Base-by-base conservation (phyloP, 2,329 filamentous ascomycete species). In the Cephalotrichum gorgonifer region DNA sequence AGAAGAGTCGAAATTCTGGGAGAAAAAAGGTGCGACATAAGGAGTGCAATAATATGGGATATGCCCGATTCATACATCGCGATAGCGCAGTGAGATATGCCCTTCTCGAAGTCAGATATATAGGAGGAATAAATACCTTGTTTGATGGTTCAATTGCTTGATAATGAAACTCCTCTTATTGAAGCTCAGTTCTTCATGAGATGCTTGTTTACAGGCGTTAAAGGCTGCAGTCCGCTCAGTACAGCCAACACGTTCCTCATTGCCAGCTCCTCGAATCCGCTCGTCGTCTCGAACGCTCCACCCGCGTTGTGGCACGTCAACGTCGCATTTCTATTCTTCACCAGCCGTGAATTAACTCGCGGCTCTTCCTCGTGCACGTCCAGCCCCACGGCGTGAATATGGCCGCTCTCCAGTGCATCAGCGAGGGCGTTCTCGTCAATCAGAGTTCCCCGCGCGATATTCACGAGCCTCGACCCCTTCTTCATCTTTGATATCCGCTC, bases 301-400 rank as follows among this genome's bases (percentile, higher is more conserved):
- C 76, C 76, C 2, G 74, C 76, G 48, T 73, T 77, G 60, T 79
- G 76, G 20, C 68, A 67, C 15, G 76, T 71, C 35, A 79, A 59
- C 44, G 70, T 71, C 1, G 66, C 68, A 26, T 64, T 59, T 4
- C 56, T 49, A 30, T 54, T 51, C 15, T 50, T 53, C 2, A 51
- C 50, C 41, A 76, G 55, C 30, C 64, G 60, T 20, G 58, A 56
- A 54, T 67, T 68, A 26, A 69, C 43, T n/a, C 20, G 43, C 7
- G 43, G 43, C 27, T 44, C 27, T n/a, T 44, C 28, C 14, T 17
- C 26, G 9, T 53, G 51, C 2, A 55, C 54, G 12, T 55, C 54
- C 25, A 55, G 45, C 20, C 51, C 54, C 2, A 51, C 52, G 20
- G 52, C 50, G 28, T 46, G 43, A 2, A 55, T 15, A 31, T 53